These are phyloP conservation scores for Geranium brycei DNA, from an alignment of 345 rosid genomes.

Conservation along the genomic window DNA sequence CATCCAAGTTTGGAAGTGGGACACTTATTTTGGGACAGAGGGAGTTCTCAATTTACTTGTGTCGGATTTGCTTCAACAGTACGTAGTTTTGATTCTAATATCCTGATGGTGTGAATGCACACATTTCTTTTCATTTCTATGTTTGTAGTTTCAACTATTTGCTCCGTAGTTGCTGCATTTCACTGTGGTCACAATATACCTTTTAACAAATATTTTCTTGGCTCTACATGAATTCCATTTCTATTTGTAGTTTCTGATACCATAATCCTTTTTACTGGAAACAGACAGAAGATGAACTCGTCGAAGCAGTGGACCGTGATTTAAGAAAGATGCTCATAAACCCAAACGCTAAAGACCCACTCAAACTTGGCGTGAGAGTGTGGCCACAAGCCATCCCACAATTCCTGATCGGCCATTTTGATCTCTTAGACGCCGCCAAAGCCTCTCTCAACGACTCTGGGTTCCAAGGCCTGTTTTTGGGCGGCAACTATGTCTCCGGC, in stretches of 20 bases:
- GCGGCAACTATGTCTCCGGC: conserved; percentile 73
- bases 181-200: too few relatives aligned
- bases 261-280: neutral
- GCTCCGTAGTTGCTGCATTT: too few relatives aligned
- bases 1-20: too few relatives aligned
- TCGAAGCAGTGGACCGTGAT: conserved; percentile 80
- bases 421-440: conserved; percentile 51
- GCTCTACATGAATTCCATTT: neutral
- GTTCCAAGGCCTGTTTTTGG: conserved; percentile 55
- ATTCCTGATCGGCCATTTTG: conserved; percentile 76
- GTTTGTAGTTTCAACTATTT: too few relatives aligned
- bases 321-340: conserved; percentile 84
- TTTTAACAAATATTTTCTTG: too few relatives aligned
- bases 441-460: conserved; percentile 38
- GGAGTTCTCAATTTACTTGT: too few relatives aligned
- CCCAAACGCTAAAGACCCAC: conserved; percentile 60
- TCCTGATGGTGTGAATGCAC: too few relatives aligned
- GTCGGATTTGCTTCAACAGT: too few relatives aligned
- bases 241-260: neutral
- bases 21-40: too few relatives aligned
- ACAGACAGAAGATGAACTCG: conserved; percentile 58
- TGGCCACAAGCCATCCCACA: conserved; percentile 98
- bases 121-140: too few relatives aligned
- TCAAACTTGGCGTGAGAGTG: conserved; percentile 53
- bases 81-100: too few relatives aligned